These are phyloP conservation scores for Schwanniomyces polymorphus DNA, from an alignment of 805 yeast species.

Conservation along the genomic window DNA sequence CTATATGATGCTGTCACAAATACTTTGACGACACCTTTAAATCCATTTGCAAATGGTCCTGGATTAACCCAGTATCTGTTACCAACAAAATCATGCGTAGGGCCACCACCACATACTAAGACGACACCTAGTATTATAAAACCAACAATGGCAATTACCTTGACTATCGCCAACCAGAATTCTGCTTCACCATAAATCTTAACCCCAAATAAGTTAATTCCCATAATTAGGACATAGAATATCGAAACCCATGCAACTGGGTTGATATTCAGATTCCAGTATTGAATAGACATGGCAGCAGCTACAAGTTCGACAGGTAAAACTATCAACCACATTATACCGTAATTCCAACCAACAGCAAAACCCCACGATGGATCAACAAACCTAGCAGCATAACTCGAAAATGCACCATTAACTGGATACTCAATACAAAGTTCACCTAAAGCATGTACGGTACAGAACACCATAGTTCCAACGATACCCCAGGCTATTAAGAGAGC, in stretches of 20 bases:
- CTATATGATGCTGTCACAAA: slow-evolving; percentile 38
- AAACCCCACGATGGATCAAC: slow-evolving; percentile 64
- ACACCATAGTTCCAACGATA: slow-evolving; percentile 57
- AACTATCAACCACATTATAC: slow-evolving; percentile 40
- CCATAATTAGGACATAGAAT: slow-evolving; percentile 29
- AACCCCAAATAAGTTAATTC: slow-evolving; percentile 34
- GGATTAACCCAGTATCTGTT: slow-evolving; percentile 31
- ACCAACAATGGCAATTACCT: slow-evolving; percentile 34
- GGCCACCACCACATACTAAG: slow-evolving; percentile 40
- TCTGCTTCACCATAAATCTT: slow-evolving; percentile 41
- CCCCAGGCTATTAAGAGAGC: slow-evolving; percentile 57
- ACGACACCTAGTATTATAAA: slow-evolving; percentile 37
- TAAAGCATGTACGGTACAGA: slow-evolving; percentile 58
- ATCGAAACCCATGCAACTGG: slow-evolving; percentile 39
- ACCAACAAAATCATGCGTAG: slow-evolving; percentile 31
- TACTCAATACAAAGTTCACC: slow-evolving; percentile 62
- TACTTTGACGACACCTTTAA: slow-evolving; percentile 37
- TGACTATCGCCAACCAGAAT: slow-evolving; percentile 28
- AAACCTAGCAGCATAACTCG: slow-evolving; percentile 57
- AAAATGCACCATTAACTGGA: slow-evolving; percentile 66
- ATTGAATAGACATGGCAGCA: slow-evolving; percentile 36
- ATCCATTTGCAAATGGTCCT: slow-evolving; percentile 38
- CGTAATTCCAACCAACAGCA: slow-evolving; percentile 52
- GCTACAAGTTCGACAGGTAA: slow-evolving; percentile 40
- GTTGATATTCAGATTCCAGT: slow-evolving; percentile 31